Conservation (phyloP, 2,329 filamentous ascomycete species). For the Lecanicillium sp. region DNA sequence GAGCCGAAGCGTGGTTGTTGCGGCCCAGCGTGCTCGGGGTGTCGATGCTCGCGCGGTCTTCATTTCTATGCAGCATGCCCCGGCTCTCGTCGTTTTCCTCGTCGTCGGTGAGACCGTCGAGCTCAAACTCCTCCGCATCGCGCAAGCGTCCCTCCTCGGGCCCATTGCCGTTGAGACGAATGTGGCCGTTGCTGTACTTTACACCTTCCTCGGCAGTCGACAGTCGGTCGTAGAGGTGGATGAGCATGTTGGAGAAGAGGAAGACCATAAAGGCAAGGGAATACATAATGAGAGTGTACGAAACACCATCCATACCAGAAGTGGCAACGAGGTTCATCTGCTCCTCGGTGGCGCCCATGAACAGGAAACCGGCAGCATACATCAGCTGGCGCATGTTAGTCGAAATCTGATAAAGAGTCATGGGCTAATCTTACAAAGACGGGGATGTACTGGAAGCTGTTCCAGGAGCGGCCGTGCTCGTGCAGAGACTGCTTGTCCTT, state of each 20-base stretch:
- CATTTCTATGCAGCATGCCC: slow-evolving; percentile 29
- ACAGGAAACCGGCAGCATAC: slow-evolving; percentile 88
- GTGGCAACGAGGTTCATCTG: slow-evolving; percentile 76
- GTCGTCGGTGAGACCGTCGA: slow-evolving; percentile 84
- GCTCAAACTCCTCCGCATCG: slow-evolving; percentile 88
- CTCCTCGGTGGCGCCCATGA: slow-evolving; percentile 96
- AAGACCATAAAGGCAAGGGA: slow-evolving; percentile 87
- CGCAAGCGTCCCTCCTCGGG: slow-evolving; percentile 54
- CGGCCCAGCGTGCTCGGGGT: slow-evolving; percentile 36
- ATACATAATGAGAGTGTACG: slow-evolving; percentile 87
- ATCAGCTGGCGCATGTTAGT: slow-evolving; percentile 58
- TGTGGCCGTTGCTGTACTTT: slow-evolving; percentile 31
- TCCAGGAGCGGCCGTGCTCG: slow-evolving; percentile 62
- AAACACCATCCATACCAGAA: slow-evolving; percentile 77
- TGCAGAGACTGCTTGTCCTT: slow-evolving; percentile 61
- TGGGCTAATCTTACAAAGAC: slow-evolving; percentile 46
- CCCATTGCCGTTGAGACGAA: slow-evolving; percentile 26
- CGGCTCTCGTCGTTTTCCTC: slow-evolving; percentile 62
- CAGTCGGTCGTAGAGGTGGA: slow-evolving; percentile 71
- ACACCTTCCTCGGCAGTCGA: slow-evolving; percentile 35
- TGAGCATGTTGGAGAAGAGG: slow-evolving; percentile 81
- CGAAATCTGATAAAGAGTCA: slow-evolving; percentile 2
- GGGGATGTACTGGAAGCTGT: slow-evolving; percentile 52
- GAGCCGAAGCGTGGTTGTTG: slow-evolving; percentile 26
- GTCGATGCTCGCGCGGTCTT: slow-evolving; percentile 31